These are phyloP conservation scores for Cadophora luteo-olivacea DNA, from an alignment of 2,329 filamentous ascomycete species.

Conservation along the genomic window DNA sequence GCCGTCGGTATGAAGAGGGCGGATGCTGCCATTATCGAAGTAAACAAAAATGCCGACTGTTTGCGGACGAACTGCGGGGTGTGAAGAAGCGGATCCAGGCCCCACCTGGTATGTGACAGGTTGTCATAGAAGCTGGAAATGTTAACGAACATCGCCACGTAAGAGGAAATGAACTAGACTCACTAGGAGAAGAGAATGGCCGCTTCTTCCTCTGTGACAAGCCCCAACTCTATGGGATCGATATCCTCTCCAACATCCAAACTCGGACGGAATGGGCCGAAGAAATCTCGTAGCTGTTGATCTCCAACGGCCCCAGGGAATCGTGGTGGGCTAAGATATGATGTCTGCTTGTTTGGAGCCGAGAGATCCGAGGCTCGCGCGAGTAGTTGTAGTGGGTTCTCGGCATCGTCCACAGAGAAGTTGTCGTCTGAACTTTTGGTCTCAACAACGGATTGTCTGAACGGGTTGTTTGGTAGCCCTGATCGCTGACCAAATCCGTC, in stretches of 20 bases:
- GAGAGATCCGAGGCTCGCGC: constrained; percentile 73
- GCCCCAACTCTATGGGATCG: constrained; percentile 72
- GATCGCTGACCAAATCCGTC: background rate
- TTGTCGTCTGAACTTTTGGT: constrained; percentile 52
- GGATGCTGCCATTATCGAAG: constrained; percentile 72
- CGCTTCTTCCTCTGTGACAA: constrained; percentile 71
- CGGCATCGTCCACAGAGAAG: constrained; percentile 72
- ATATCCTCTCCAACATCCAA: constrained; percentile 68
- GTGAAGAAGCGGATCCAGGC: constrained; percentile 71
- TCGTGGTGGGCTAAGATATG: constrained; percentile 10
- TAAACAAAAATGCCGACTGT: constrained; percentile 74
- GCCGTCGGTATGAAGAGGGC: constrained; percentile 71
- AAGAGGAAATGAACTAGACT: constrained; percentile 37
- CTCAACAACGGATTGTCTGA: background rate
- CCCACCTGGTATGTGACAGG: constrained; percentile 76
- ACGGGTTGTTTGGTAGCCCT: background rate
- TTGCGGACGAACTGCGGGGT: constrained; percentile 69
- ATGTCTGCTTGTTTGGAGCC: constrained; percentile 28
- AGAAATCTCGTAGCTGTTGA: constrained; percentile 66
- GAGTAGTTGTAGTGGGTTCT: constrained; percentile 76
- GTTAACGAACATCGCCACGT: constrained; percentile 6
- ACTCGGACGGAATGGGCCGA: constrained; percentile 67
- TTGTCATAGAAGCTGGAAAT: constrained; percentile 68
- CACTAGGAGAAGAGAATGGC: constrained; percentile 70
- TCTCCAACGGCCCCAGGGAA: constrained; percentile 42